phyloP scores from a whole-genome alignment of 1,284 basidiomycete genomes.

The Testicularia cyperi region DNA sequence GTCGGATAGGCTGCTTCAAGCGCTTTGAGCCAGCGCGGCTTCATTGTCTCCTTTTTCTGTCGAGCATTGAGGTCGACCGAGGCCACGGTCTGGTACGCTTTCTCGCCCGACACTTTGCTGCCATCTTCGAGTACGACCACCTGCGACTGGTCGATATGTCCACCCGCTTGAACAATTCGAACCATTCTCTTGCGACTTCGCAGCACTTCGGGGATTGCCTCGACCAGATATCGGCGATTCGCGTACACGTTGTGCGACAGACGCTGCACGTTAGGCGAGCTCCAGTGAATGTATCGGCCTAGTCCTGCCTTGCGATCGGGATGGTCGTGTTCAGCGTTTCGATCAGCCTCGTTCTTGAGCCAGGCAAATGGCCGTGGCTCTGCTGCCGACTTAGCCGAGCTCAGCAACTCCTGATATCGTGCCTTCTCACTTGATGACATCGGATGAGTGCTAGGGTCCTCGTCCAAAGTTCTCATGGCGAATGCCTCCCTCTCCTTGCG shows the following conservation, averaged over 20 bases:
- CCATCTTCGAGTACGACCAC: conserved; percentile 6
- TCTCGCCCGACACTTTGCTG: conserved; percentile 6
- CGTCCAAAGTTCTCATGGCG: background rate
- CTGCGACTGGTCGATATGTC: conserved; percentile 9
- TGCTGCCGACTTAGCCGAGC: conserved; percentile 1
- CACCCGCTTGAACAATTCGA: conserved; percentile 9
- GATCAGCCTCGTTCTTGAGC: conserved; percentile 3
- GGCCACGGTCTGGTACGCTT: conserved; percentile 15
- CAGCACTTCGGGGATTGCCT: conserved; percentile 20
- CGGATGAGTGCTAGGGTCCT: background rate
- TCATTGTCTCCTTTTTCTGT: conserved; percentile 18
- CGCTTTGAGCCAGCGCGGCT: conserved; percentile 31
- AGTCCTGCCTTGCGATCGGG: conserved; percentile 24
- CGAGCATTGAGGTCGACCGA: conserved; percentile 8
- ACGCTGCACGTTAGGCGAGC: conserved; percentile 24
- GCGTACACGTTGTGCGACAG: conserved; percentile 25
- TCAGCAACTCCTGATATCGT: background rate
- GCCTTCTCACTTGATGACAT: conserved; percentile 6
- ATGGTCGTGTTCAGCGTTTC: conserved; percentile 13
- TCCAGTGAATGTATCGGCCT: conserved; percentile 29
- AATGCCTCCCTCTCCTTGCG: conserved; percentile 27
- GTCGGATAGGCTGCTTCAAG: conserved; percentile 13
- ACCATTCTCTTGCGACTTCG: conserved; percentile 18
- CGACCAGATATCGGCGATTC: conserved; percentile 22
- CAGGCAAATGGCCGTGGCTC: conserved; percentile 19